Evolutionary conservation across 306 rosid species (phyloP), one percentile per base, ranked within the genome.

Genomic region (Elaeagnus macrophylla): DNA sequence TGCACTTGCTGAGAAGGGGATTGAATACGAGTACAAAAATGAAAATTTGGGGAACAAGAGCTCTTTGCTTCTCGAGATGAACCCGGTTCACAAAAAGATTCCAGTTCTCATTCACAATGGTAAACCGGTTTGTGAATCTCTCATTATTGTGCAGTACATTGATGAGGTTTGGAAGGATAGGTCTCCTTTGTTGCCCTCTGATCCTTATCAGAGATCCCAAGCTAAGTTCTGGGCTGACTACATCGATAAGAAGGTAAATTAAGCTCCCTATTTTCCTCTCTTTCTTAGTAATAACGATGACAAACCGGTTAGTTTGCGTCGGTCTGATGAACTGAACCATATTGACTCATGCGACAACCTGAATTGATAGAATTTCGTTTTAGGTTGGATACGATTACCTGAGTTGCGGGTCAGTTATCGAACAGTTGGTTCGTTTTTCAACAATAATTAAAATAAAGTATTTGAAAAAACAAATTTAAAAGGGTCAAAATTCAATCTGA

Each of bases 61-160:
- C 48, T 12, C 15, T 12, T 12, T 45, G 48, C 48, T 45, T 45
- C 48, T 45, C 1, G 8, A 45, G 6, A 45, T 45, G 48, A 45
- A 45, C 17, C 15, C 48, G 48, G 48, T 12, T 45, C 48, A 45
- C 48, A 45, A 45, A 16, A 45, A 45, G 48, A 45, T 45, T 45
- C 48, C 15, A 15, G 17, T 12, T 45, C 48, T 45, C 48, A 12
- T 12, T 12, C 48, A 45, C 48, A 45, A 45, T 12, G 48, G 16
- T 0, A 45, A 45, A 45, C 48, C 48, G 16, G 15, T 45, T 16
- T 13, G 15, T 3, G 48, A 45, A 15, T 12, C 48, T 15, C 12
- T 12, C 14, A 45, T 13, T 12, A 45, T 45, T 45, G 17, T 45
- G n/a, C 6, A 45, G 48, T 45, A 45, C 17, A 12, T 45, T 45